Conservation (phyloP, 2,329 filamentous ascomycete genomes). For the Pyrenochaeta sp. region DNA sequence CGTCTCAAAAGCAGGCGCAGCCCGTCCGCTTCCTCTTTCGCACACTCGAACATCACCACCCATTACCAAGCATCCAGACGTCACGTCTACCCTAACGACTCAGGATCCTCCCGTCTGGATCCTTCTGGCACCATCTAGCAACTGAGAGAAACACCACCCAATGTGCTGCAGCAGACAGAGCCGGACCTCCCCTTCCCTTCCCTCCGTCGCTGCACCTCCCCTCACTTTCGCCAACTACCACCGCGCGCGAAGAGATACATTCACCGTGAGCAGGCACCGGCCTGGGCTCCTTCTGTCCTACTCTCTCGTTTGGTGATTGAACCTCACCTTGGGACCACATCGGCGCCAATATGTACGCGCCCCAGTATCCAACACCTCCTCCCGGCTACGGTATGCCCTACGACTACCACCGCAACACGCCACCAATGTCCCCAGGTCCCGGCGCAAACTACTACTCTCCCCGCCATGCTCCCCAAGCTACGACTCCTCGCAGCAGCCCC, state of each 20-base stretch:
- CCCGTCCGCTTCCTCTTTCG: slow-evolving; percentile 28
- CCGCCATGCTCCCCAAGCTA: slow-evolving; percentile 60
- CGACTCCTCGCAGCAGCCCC: slow-evolving; percentile 55
- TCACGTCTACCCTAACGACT: slow-evolving; percentile 23
- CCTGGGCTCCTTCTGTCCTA: slow-evolving; percentile 28
- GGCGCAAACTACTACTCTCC: slow-evolving; percentile 62
- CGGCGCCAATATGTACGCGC: slow-evolving; percentile 39
- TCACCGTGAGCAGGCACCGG: slow-evolving; percentile 46
- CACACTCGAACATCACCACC: slow-evolving; percentile 22
- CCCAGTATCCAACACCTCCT: slow-evolving; percentile 46
- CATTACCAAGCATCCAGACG: slow-evolving; percentile 41
- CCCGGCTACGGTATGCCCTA: slow-evolving; percentile 47
- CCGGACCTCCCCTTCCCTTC: slow-evolving; percentile 37
- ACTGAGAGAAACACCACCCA: slow-evolving; percentile 29
- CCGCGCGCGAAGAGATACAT: slow-evolving; percentile 32
- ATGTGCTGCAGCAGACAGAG: slow-evolving; percentile 50
- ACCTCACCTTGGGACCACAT: slow-evolving; percentile 5
- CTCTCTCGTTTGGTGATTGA: not conserved
- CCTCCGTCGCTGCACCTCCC: slow-evolving; percentile 44
- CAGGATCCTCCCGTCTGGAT: slow-evolving; percentile 40
- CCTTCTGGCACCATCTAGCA: slow-evolving; percentile 44
- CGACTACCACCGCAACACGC: slow-evolving; percentile 46
- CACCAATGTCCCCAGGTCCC: slow-evolving; percentile 58
- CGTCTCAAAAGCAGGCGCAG: slow-evolving; percentile 31
- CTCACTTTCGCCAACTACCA: slow-evolving; percentile 28